Evolutionary conservation across 345 rosid species (phyloP), one percentile per base, ranked within the genome.

Genomic region (Populus pruinosa): DNA sequence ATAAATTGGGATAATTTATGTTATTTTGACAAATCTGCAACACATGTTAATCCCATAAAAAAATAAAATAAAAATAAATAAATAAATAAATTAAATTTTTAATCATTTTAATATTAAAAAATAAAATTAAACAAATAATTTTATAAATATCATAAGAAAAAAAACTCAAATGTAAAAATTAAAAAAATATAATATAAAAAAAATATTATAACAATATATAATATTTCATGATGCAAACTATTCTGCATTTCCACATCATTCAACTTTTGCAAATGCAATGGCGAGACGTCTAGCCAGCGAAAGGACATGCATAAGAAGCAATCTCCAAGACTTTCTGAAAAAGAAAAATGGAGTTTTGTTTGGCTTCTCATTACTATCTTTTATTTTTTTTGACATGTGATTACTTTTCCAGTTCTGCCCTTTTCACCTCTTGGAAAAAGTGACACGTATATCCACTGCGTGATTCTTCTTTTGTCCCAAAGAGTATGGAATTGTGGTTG

Each of bases 381-480:
- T n/a, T 31, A 4, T 33, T 41, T 2, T 17, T 78, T 71, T 71
- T 63, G 17, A 38, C 61, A 73, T 13, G 41, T 18, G 10, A 5
- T 69, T 33, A 12, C 61, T 7, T 23, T 23, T 61, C 13, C 49
- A 20, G 55, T 53, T 33, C 44, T 18, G 44, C 21, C 38, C 18
- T 20, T 36, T 65, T 38, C 8, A 11, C 53, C 31, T 27, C 17
- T 50, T 72, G n/a, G 69, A 14, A 39, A 72, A 76, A 72, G 36
- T 69, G 59, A 9, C 1, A 62, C 50, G 75, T 69, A 76, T 72
- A 79, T 76, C 78, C 49, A 66, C 74, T 2, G 2, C 36, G 79
- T 65, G 81, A 74, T n/a, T n/a, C n/a, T 80, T 77, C 73, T 31
- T 12, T 66, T 77, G 74, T 29, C 72, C 69, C 23, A 18, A 5